Conservation (phyloP, 1,139 yeast genomes). For the Yamadazyma aaseri region DNA sequence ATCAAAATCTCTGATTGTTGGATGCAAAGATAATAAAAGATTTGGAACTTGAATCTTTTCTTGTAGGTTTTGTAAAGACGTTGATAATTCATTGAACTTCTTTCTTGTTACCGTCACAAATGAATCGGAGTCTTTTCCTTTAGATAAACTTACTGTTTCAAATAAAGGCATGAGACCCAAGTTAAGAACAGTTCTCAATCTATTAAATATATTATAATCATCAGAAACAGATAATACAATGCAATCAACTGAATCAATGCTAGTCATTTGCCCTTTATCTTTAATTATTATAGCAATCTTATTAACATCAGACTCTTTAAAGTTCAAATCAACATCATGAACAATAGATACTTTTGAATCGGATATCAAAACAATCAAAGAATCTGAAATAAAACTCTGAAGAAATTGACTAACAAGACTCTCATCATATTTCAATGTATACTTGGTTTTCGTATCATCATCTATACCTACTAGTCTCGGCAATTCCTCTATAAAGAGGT, state of each 20-base stretch:
- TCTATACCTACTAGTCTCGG: neutral
- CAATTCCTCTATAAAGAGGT: too few relatives aligned
- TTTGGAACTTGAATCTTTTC: constrained; percentile 72
- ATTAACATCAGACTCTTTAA: neutral
- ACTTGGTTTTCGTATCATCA: neutral
- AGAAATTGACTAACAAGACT: constrained; percentile 4
- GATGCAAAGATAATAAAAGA: constrained; percentile 53
- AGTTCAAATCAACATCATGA: constrained; percentile 2
- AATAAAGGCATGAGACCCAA: constrained; percentile 42
- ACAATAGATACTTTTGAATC: constrained; percentile 1
- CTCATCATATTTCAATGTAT: constrained; percentile 1
- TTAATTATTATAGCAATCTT: constrained; percentile 11
- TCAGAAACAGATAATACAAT: constrained; percentile 12
- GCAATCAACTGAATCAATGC: constrained; percentile 8
- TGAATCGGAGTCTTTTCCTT: constrained; percentile 8
- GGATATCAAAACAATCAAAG: constrained; percentile 2
- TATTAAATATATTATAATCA: constrained; percentile 44
- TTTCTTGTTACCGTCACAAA: constrained; percentile 47
- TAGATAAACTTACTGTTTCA: constrained; percentile 22
- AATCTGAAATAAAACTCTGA: constrained; percentile 7
- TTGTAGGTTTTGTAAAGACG: constrained; percentile 67
- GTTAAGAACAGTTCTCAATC: constrained; percentile 56
- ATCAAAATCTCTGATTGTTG: constrained; percentile 38
- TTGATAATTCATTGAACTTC: constrained; percentile 67
- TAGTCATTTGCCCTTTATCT: constrained; percentile 11